Conservation (phyloP, 805 yeast genomes). For the Pichia eremophila region DNA sequence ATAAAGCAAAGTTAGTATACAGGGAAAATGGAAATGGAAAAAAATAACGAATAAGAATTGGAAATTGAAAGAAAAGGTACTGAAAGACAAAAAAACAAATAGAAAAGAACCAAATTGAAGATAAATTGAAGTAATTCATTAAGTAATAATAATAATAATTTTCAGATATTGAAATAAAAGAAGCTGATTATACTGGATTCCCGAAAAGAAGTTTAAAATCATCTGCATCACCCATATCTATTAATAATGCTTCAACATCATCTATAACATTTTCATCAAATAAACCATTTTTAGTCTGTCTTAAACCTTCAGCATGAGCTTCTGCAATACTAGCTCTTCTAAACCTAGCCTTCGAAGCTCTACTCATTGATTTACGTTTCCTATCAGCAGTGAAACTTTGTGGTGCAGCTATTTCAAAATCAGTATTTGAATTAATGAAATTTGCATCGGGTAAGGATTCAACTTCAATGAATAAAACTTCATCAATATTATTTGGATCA, state of each 20-base stretch:
- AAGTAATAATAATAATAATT: neutral
- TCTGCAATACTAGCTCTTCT: constrained; percentile 64
- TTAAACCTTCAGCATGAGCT: constrained; percentile 66
- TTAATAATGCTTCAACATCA: constrained; percentile 62
- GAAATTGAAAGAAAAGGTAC: too few species aligned
- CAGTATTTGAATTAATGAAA: neutral
- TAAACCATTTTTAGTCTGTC: constrained; percentile 68
- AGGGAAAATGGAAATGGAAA: neutral
- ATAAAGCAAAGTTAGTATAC: neutral
- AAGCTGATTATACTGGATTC: constrained; percentile 7
- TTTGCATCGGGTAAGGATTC: neutral
- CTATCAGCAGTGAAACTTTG: neutral
- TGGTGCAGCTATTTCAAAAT: constrained; percentile 5
- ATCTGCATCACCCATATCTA: constrained; percentile 38
- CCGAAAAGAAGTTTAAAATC: constrained; percentile 31
- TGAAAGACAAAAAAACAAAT: neutral
- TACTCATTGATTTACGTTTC: constrained; percentile 6
- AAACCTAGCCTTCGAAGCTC: constrained; percentile 25
- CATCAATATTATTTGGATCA: constrained; percentile 3
- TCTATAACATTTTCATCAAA: constrained; percentile 67
- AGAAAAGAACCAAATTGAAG: neutral
- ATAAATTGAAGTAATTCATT: neutral
- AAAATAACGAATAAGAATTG: neutral
- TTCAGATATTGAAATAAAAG: too few species aligned
- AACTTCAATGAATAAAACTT: constrained; percentile 8